Base-by-base conservation (phyloP, 2,329 filamentous ascomycete genomes). In the Nannizzia gypsea region DNA sequence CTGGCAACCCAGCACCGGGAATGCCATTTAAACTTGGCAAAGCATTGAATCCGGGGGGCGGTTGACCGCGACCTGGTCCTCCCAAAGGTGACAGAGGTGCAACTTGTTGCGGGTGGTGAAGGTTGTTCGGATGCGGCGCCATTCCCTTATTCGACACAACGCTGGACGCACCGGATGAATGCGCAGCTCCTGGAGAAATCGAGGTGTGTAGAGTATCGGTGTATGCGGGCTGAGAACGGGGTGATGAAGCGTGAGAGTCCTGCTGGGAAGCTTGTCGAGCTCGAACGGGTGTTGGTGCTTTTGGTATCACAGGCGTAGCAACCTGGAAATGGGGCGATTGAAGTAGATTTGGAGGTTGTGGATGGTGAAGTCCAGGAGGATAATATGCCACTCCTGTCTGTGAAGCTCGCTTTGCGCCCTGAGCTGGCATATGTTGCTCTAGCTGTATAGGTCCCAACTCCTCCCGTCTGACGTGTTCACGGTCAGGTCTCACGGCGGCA, bases 241-340 rank as follows among this genome's bases (percentile, higher is more conserved):
- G 88, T 57, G 84, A 86, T 5, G 83, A 82, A 6, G 82, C 78
- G 69, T 85, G 83, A 8, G 84, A 84, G 26, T 85, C 86, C 70
- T 93, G 90, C 64, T 95, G 89, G 6, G 90, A 93, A 54, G 83
- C 76, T 62, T 91, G 88, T 59, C 89, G 85, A 40, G 85, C 81
- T 63, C 88, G 87, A 64, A 84, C 86, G 6, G 90, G 89, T 11
- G 89, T 91, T 3, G 90, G 85, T 20, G 86, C 85, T 71, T 96
- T 96, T 11, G 90, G 85, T 54, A 95, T 75, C 26, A 84, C 86
- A 6, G 93, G 92, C 36, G 89, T 93, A 8, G 88, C 87, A 62
- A 89, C 80, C 28, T 86, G 77, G 57, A 92, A 82, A 69, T 90
- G 89, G 6, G 92, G 92, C 15, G 92, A 96, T 55, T 84, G 83